Conservation (phyloP, 2,329 filamentous ascomycete genomes). For the Zymoseptoria tritici region DNA sequence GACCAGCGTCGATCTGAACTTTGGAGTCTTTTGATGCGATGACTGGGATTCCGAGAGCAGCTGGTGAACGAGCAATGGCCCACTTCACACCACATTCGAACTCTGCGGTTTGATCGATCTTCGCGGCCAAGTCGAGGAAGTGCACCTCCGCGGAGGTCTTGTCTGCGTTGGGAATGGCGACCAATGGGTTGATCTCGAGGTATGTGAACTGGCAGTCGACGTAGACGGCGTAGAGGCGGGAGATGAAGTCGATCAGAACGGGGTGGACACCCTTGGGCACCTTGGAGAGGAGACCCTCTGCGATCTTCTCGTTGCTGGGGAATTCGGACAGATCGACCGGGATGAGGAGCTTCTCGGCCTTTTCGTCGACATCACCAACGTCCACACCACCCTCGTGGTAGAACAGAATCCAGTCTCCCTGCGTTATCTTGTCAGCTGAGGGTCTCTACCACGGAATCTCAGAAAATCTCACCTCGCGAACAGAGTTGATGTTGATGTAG, state of each 20-base stretch:
- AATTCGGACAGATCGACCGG: constrained; percentile 92
- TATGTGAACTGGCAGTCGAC: constrained; percentile 99
- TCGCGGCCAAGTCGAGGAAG: constrained; percentile 97
- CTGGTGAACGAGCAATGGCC: constrained; percentile 88
- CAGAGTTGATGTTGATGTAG: constrained; percentile 99
- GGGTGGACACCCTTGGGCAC: constrained; percentile 94
- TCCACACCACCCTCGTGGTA: constrained; percentile 99
- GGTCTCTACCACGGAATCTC: background rate
- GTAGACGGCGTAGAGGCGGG: constrained; percentile 94
- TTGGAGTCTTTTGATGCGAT: constrained; percentile 54
- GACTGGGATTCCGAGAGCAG: constrained; percentile 74
- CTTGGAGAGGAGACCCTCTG: constrained; percentile 75
- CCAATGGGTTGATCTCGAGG: constrained; percentile 98
- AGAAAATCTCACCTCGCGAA: constrained; percentile 78
- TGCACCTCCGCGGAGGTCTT: constrained; percentile 88
- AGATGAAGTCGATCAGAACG: constrained; percentile 98
- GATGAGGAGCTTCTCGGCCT: constrained; percentile 97
- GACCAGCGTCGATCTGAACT: constrained; percentile 90
- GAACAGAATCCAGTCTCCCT: constrained; percentile 99
- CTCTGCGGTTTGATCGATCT: constrained; percentile 97
- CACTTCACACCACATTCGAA: constrained; percentile 99
- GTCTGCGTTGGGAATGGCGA: constrained; percentile 91
- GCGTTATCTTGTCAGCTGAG: constrained; percentile 28
- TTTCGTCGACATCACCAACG: constrained; percentile 96
- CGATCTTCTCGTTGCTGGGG: constrained; percentile 93